phyloP scores from a whole-genome alignment of 768 basidiomycete species.

The Brasilioporus rufonigricans region DNA sequence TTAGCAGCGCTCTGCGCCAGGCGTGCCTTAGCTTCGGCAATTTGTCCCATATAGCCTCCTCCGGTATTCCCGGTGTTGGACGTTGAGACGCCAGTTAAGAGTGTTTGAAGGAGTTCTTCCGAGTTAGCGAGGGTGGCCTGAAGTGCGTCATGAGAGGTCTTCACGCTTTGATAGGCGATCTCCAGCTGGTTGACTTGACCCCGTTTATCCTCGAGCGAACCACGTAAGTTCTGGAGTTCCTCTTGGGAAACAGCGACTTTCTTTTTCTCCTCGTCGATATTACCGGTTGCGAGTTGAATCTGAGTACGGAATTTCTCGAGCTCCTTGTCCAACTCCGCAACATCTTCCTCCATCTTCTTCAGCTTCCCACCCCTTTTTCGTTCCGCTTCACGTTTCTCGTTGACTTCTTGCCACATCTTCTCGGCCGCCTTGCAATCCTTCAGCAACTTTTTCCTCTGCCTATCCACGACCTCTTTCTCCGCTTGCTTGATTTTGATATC shows the following conservation, averaged over 20 bases:
- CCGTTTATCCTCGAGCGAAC: slow-evolving; percentile 57
- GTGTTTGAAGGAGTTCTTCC: slow-evolving; percentile 93
- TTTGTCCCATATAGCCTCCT: slow-evolving; percentile 95
- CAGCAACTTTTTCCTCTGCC: slow-evolving; percentile 46
- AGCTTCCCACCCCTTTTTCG: slow-evolving; percentile 91
- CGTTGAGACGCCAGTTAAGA: slow-evolving; percentile 88
- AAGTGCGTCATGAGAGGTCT: slow-evolving; percentile 63
- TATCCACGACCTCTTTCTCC: slow-evolving; percentile 46
- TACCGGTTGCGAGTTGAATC: slow-evolving; percentile 73
- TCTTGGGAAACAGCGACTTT: slow-evolving; percentile 50
- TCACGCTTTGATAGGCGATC: slow-evolving; percentile 56
- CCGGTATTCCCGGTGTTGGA: slow-evolving; percentile 61
- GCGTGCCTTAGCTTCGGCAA: slow-evolving; percentile 78
- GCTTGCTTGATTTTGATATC: slow-evolving; percentile 51
- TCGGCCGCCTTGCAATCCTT: slow-evolving; percentile 65
- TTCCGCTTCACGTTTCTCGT: slow-evolving; percentile 79
- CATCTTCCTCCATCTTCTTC: slow-evolving; percentile 79
- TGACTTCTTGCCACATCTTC: slow-evolving; percentile 61
- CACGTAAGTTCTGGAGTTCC: slow-evolving; percentile 61
- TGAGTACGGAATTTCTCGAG: slow-evolving; percentile 83
- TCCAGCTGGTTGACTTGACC: slow-evolving; percentile 55
- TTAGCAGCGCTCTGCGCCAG: slow-evolving; percentile 78
- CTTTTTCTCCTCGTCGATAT: slow-evolving; percentile 76
- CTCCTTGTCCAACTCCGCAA: slow-evolving; percentile 72
- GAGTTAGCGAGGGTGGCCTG: slow-evolving; percentile 63